Evolutionary conservation across 805 yeast genomes (phyloP).

Genomic region (Starmerella etchellsii): DNA sequence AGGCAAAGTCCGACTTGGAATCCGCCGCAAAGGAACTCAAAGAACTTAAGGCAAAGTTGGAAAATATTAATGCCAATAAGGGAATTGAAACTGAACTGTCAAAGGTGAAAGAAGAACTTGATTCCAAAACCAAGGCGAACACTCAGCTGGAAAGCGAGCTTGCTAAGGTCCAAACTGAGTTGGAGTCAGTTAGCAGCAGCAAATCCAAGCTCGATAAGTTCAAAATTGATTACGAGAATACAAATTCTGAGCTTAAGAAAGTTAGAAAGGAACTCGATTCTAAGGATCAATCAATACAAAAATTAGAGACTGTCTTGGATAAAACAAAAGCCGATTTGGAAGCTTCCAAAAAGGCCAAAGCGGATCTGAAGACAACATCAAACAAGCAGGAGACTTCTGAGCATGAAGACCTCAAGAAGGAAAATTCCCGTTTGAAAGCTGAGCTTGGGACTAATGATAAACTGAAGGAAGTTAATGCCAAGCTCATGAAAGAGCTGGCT

Average conservation of each 20-base stretch:
- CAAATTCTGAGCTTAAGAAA: not conserved
- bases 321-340: not conserved
- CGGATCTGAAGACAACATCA: not conserved
- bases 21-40: not conserved
- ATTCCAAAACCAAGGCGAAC: not conserved
- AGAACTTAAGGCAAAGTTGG: too few species aligned
- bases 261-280: not conserved
- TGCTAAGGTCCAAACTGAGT: not conserved
- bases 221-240: not conserved
- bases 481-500: conserved; percentile 6
- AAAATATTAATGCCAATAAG: not conserved
- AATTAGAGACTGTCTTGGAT: not conserved
- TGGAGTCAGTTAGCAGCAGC: not conserved
- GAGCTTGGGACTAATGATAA: not conserved
- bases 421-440: not conserved
- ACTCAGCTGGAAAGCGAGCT: not conserved
- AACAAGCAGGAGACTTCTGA: not conserved
- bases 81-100: not conserved
- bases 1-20: not conserved
- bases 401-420: not conserved
- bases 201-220: not conserved
- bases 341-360: not conserved
- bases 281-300: not conserved
- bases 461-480: conserved; percentile 2
- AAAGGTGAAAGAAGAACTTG: not conserved